Conservation (phyloP, 768 basidiomycete genomes). For the Collybia nuda region DNA sequence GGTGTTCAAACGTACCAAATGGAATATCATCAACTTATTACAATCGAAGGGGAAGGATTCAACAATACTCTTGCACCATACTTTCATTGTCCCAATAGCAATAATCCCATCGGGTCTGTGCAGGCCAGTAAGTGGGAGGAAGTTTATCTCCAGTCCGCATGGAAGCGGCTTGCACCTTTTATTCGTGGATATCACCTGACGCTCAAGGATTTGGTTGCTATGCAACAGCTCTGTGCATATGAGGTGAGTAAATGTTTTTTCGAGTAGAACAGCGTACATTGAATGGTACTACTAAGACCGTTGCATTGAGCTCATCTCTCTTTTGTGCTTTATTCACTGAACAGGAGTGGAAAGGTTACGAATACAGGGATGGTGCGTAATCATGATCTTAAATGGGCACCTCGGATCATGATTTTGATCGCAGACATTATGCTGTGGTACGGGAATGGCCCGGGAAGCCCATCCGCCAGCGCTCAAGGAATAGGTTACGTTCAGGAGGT, state of each 20-base stretch:
- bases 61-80: constrained; percentile 77
- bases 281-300: constrained; percentile 47
- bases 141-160: constrained; percentile 59
- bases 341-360: constrained; percentile 79
- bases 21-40: constrained; percentile 64
- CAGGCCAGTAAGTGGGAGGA: constrained; percentile 56
- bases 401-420: not conserved
- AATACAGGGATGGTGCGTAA: constrained; percentile 47
- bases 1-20: constrained; percentile 47
- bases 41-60: constrained; percentile 53
- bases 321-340: constrained; percentile 81
- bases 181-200: constrained; percentile 53
- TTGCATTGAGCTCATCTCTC: constrained; percentile 72
- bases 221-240: constrained; percentile 74
- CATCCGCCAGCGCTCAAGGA: constrained; percentile 59
- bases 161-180: constrained; percentile 46
- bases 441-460: constrained; percentile 66
- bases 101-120: constrained; percentile 32
- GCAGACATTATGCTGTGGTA: constrained; percentile 63
- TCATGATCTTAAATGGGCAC: not conserved
- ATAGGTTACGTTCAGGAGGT: constrained; percentile 73
- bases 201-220: constrained; percentile 50
- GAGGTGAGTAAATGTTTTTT: constrained; percentile 42
- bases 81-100: constrained; percentile 59
- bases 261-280: not conserved